phyloP scores from a whole-genome alignment of 306 rosid genomes.

The Dryas drummondii region DNA sequence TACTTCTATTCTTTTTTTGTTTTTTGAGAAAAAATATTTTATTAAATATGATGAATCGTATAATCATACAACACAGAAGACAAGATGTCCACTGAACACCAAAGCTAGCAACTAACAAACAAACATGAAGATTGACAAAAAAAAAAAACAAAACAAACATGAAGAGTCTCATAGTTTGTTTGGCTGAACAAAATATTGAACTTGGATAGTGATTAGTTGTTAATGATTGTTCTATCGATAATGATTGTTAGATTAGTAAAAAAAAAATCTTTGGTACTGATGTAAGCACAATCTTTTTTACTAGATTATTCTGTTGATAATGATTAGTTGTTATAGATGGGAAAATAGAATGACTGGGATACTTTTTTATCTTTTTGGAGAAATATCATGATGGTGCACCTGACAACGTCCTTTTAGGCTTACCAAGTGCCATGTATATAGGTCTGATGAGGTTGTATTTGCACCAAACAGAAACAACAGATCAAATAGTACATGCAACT shows the following conservation, averaged over 20 bases:
- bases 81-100: neutral
- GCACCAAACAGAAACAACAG: neutral
- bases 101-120: neutral
- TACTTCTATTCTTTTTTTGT: too few species aligned
- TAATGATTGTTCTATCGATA: too few species aligned
- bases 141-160: neutral
- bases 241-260: too few species aligned
- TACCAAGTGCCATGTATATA: neutral
- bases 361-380: neutral
- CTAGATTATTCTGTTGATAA: neutral
- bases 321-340: neutral
- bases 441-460: neutral
- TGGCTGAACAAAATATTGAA: neutral
- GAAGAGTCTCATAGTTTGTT: neutral
- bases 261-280: too few species aligned
- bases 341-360: neutral
- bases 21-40: too few species aligned
- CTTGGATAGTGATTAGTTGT: neutral
- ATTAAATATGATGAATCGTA: too few species aligned
- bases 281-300: neutral
- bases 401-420: neutral
- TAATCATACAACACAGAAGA: neutral
- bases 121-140: too few species aligned
- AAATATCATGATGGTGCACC: neutral
- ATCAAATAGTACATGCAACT: neutral